Base-by-base conservation (phyloP, 208 protist genomes). In the Strigomonas culicis region DNA sequence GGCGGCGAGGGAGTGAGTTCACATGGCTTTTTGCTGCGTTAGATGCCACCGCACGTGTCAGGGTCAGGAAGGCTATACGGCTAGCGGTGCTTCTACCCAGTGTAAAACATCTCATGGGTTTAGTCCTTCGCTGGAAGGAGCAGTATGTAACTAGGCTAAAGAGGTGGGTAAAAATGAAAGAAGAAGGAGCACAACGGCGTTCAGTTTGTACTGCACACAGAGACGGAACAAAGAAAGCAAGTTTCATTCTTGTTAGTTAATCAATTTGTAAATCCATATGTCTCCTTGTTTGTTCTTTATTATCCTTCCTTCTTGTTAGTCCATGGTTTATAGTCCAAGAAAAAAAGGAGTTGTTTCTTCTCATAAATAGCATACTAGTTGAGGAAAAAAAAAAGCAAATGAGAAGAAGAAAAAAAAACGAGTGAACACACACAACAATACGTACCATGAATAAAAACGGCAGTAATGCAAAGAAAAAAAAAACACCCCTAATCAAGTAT, bases 1-100 rank as follows among this genome's bases (percentile, higher is more conserved):
- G 50, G 7, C 70, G 66, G 11, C 72, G 66, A 8, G 79, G 79
- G 47, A 83, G 66, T 22, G 68, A 47, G 41, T 77, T 79, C n/a
- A 53, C n/a, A 10, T 44, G 44, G 43, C 15, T 43, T 10, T 1
- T 13, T 0, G 39, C n/a, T 0, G 32, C 1, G n/a, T 19, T 8
- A 1, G 39, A 13, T 21, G 21, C 2, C 1, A 46, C 21, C 11
- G 53, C 27, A 10, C 32, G 32, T 10, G 10, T 10, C 10, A 39
- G 6, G 6, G 10, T 10, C 10, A 39, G 6, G 6, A 39, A 3
- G 32, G 32, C 32, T 13, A 39, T 10, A 39, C 32, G 3, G 32
- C 32, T 13, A 39, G 10, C 6, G 6, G 32, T 10, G 10, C 10
- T 39, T 39, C 6, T 10, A 10, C 32, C 10, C 6, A 39, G 32